phyloP scores from a whole-genome alignment of 2,329 filamentous ascomycete genomes.

The Aspergillus texensis region DNA sequence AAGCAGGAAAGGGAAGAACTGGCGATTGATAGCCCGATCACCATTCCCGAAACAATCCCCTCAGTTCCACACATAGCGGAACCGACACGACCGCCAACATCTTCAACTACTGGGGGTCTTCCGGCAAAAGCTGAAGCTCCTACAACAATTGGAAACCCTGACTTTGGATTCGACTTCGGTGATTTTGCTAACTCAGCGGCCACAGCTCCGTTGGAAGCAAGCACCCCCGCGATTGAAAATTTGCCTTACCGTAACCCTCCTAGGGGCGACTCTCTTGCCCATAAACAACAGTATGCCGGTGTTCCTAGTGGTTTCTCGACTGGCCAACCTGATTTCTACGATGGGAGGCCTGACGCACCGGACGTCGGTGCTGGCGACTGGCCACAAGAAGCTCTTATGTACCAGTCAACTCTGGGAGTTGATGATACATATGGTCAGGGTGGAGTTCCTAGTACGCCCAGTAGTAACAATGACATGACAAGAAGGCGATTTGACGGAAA shows the following conservation, averaged over 20 bases:
- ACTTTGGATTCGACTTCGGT: constrained; percentile 39
- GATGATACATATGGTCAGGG: constrained; percentile 22
- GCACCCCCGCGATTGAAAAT: constrained; percentile 10
- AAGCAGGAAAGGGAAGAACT: constrained; percentile 11
- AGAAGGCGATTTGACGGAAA: constrained; percentile 34
- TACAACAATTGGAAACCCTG: constrained; percentile 20
- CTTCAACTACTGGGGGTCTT: constrained; percentile 14
- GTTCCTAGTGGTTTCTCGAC: constrained; percentile 18
- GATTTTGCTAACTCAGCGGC: constrained; percentile 21
- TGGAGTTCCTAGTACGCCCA: constrained; percentile 3
- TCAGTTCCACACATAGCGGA: constrained; percentile 29
- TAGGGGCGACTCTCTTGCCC: constrained; percentile 15
- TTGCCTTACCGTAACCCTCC: constrained; percentile 18
- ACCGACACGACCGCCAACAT: constrained; percentile 19
- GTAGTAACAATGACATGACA: neutral
- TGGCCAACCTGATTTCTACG: constrained; percentile 16
- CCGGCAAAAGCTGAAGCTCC: constrained; percentile 7
- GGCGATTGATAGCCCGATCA: constrained; percentile 16
- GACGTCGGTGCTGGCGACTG: constrained; percentile 39
- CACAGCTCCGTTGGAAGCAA: constrained; percentile 15
- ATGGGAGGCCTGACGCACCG: constrained; percentile 21
- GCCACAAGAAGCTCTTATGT: constrained; percentile 46
- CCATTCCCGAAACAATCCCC: constrained; percentile 21
- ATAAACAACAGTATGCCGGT: constrained; percentile 31
- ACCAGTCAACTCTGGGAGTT: constrained; percentile 33